Base-by-base conservation (phyloP, 2,329 filamentous ascomycete genomes). In the Arthrinium puccinioides region DNA sequence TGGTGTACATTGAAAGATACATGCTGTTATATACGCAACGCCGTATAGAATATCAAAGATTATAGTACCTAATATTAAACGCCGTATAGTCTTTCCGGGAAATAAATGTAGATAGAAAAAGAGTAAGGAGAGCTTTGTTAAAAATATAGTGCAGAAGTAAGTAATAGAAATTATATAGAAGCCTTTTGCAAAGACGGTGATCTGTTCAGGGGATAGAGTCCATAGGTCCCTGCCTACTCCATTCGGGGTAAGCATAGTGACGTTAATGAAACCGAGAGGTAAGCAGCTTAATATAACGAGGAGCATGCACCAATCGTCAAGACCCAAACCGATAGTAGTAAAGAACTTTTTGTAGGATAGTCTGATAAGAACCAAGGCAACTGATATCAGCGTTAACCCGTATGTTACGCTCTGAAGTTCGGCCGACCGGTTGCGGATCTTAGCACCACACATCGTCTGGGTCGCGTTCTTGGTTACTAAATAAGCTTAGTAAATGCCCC, bases 41-140 rank as follows among this genome's bases (percentile, higher is more conserved):
- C 49, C 45, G 33, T 49, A 49, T 1, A 42, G 6, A 21, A 41
- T 41, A 16, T 47, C 47, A 31, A 61, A 52, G 4, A 20, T 32
- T 9, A 43, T 24, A 6, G 37, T 39, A 9, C 21, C 40, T 33
- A 32, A 43, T 9, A 39, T 23, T 15, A 37, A 19, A 13, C 29
- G 29, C 21, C 40, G 43, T 21, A 44, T 39, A 16, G 9, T 23
- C 7, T 21, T 39, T 6, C 37, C 44, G 8, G 53, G 59, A 30
- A 61, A 62, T 27, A 62, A 54, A 18, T 53, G 54, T 4, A 53
- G 52, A 43, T 58, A 64, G 46, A 64, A 57, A 29, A 58, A 49
- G 6, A 64, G 49, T 29, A 64, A 46, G 3, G 59, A 53, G n/a
- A 61, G 38, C 40, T 64, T 62, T 9, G 54, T 52, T n/a, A 58